Percentiles rank a stretch among this genome's conserved stretches.
Evolutionary conservation across 257 asterid species (phyloP).

Genomic region (Solanum chmielewskii): DNA sequence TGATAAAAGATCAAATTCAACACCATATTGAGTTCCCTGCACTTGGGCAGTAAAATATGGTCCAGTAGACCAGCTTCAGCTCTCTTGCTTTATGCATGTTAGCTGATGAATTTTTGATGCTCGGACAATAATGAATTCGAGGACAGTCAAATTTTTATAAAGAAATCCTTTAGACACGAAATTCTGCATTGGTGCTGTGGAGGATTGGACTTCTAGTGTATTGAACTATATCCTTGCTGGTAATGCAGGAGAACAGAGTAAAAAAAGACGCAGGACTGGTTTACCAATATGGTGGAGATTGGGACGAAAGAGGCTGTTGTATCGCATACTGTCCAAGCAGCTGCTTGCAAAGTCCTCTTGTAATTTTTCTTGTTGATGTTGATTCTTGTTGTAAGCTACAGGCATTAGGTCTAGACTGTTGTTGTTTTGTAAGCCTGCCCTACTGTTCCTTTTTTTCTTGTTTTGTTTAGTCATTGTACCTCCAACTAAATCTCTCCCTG

Average conservation of each 20-base stretch:
- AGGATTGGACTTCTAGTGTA: background rate
- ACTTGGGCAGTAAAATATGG: background rate
- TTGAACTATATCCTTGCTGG: background rate
- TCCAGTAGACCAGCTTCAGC: background rate
- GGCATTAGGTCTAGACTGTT: background rate
- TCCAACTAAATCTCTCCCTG: background rate
- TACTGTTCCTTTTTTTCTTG: background rate
- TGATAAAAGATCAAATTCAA: background rate
- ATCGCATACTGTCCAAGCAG: conserved; percentile 37
- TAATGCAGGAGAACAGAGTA: conserved; percentile 39
- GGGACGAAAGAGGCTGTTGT: conserved; percentile 58
- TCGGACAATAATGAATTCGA: background rate
- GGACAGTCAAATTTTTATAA: background rate
- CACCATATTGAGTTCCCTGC: background rate
- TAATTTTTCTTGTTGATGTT: conserved; percentile 6
- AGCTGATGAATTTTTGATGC: background rate
- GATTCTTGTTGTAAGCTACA: background rate
- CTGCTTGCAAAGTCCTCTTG: conserved; percentile 15
- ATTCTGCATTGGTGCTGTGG: background rate
- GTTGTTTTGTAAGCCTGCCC: background rate
- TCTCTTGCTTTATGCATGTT: background rate
- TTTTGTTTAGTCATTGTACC: background rate
- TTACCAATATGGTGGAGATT: conserved; percentile 69
- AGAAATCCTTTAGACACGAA: background rate
- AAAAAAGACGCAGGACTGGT: conserved; percentile 25